Evolutionary conservation across 495 filamentous ascomycete species (phyloP), one percentile per base, ranked within the genome.

Genomic region (Penicillium tannophilum): DNA sequence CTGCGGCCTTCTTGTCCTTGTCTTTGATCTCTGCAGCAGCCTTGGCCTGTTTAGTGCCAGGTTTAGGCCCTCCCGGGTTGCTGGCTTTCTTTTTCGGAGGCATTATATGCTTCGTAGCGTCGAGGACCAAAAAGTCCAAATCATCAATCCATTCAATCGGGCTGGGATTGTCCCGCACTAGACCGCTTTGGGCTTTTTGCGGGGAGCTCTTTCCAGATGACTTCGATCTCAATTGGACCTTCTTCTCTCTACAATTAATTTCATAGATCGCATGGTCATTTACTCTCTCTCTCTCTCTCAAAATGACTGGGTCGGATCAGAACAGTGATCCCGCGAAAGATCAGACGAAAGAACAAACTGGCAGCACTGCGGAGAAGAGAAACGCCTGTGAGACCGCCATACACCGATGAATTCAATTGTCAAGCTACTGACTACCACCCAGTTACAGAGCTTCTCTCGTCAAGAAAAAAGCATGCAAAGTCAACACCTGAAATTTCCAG

Each of bases 401-500:
- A 35, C 26, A 49, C n/a, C 16, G 33, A 31, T 20, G 9, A 9
- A 50, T 3, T 8, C 49, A 8, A 9, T 16, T 16, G 16, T 6
- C 9, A 48, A 5, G 24, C 6, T 8, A 17, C 43, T 49, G 12
- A 56, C 31, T 43, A 12, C 20, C 6, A 43, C 33, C 55, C 58
- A 87, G 88, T 92, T 72, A 72, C 85, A 61, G 85, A 88, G 58
- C 82, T 94, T 54, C 89, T 93, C 80, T 74, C 81, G 4, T 79
- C 82, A 11, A 85, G 86, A 67, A 68, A 71, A 52, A 84, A 86
- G 63, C 73, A 72, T 30, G 65, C 61, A 16, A 74, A 82, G 63
- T 60, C 63, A 28, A 52, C 60, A 28, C 61, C 62, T 60, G 68
- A 64, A 31, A 24, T 47, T 53, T 60, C 61, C 20, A 4, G 20